phyloP scores from a whole-genome alignment of 78 protist species.

The Pigoraptor vietnamica region DNA sequence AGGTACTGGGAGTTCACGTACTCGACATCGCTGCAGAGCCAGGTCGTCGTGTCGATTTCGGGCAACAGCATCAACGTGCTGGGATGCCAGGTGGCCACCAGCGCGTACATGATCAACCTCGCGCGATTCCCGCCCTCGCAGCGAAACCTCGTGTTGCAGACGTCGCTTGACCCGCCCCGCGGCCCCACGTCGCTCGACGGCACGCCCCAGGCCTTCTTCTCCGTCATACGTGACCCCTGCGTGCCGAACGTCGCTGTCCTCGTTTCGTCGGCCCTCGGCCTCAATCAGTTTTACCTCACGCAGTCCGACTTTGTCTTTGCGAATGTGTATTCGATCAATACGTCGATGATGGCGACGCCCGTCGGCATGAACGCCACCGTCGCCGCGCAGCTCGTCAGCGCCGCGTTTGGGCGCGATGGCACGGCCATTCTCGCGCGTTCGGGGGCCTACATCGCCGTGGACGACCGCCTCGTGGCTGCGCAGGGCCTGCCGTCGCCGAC shows the following conservation, averaged over 20 bases:
- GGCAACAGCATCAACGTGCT: background rate
- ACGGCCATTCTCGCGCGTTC: background rate
- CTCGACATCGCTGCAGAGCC: background rate
- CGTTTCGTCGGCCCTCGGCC: background rate
- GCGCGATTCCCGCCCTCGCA: background rate
- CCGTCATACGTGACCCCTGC: background rate
- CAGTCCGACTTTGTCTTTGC: background rate
- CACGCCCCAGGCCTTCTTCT: background rate
- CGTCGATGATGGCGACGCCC: background rate
- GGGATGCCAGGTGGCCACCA: background rate
- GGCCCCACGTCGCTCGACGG: background rate
- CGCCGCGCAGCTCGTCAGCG: background rate
- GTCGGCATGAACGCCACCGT: background rate
- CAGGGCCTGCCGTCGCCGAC: background rate
- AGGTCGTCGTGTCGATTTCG: background rate
- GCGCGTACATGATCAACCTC: background rate
- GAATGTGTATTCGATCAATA: background rate
- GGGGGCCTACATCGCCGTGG: background rate
- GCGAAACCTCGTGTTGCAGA: background rate
- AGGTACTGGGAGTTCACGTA: background rate
- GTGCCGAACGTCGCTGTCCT: background rate
- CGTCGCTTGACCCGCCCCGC: background rate
- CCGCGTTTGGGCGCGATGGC: background rate
- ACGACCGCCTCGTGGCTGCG: background rate
- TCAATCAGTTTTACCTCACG: background rate